Evolutionary conservation across 2,329 filamentous ascomycete genomes (phyloP).

Genomic region (Botrytis paeoniae): DNA sequence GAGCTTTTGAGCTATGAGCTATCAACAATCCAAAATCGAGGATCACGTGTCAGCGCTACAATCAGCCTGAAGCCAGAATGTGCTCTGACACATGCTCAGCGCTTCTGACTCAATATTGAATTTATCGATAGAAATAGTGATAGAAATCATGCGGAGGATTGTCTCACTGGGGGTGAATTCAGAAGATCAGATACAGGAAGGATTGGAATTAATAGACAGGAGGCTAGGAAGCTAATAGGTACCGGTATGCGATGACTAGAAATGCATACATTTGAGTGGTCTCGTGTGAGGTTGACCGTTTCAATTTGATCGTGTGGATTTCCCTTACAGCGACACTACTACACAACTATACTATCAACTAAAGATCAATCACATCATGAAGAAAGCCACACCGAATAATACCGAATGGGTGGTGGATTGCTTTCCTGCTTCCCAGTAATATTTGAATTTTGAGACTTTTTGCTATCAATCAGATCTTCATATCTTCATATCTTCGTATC

Average conservation of each 20-base stretch:
- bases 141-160: slow-evolving; percentile 11
- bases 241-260: neutral
- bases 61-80: slow-evolving; percentile 13
- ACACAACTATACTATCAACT: neutral
- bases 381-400: slow-evolving; percentile 3
- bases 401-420: neutral
- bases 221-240: neutral
- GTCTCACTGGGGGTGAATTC: neutral
- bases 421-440: neutral
- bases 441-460: neutral
- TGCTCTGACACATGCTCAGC: slow-evolving; percentile 9
- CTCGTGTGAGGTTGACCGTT: slow-evolving; percentile 9
- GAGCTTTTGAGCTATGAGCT: neutral
- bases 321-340: neutral
- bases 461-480: neutral
- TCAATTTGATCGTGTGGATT: slow-evolving; percentile 5
- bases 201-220: neutral
- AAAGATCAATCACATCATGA: neutral
- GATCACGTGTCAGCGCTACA: neutral
- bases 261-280: slow-evolving; percentile 1
- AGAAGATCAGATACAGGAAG: neutral
- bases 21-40: neutral
- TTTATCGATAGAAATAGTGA: neutral
- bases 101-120: slow-evolving; percentile 7
- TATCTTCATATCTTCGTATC: neutral